Conservation (phyloP, 2,329 filamentous ascomycete genomes). For the Fusarium cicatricum region DNA sequence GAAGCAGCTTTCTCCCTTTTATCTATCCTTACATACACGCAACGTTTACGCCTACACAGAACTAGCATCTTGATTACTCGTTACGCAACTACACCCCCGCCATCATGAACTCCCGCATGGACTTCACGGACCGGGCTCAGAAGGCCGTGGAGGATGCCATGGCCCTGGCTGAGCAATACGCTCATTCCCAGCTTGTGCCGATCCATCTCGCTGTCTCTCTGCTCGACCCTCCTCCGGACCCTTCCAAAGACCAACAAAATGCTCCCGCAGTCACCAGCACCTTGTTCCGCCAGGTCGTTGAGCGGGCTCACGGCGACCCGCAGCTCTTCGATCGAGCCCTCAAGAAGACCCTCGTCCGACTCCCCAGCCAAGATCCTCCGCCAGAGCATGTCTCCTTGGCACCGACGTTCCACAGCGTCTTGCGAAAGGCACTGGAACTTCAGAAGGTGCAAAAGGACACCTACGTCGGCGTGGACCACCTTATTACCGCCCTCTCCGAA, state of each 20-base stretch:
- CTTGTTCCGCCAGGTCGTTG: slow-evolving; percentile 94
- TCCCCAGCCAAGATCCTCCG: slow-evolving; percentile 94
- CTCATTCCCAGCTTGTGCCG: slow-evolving; percentile 88
- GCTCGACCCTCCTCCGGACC: slow-evolving; percentile 77
- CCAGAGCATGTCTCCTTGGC: slow-evolving; percentile 88
- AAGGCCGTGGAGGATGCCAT: slow-evolving; percentile 91
- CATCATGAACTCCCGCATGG: slow-evolving; percentile 79
- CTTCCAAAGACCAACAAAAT: slow-evolving; percentile 85
- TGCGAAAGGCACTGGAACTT: slow-evolving; percentile 85
- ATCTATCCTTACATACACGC: slow-evolving; percentile 11
- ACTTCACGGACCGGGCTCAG: slow-evolving; percentile 93
- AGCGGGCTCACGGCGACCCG: slow-evolving; percentile 90
- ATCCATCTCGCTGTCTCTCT: slow-evolving; percentile 88
- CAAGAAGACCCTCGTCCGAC: slow-evolving; percentile 89
- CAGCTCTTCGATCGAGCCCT: slow-evolving; percentile 88
- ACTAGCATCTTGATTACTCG: neutral
- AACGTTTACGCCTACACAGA: neutral
- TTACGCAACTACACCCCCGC: slow-evolving; percentile 5
- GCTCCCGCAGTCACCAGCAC: slow-evolving; percentile 71
- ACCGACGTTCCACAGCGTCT: slow-evolving; percentile 80
- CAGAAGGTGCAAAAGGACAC: slow-evolving; percentile 98
- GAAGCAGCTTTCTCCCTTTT: slow-evolving; percentile 5
- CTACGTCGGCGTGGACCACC: slow-evolving; percentile 92
- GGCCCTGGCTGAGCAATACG: slow-evolving; percentile 86
- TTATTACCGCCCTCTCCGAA: slow-evolving; percentile 86